A percentile compares a stretch with the other conserved stretches of the same genome.
Conservation (phyloP, 371 early-diverging fungal species). For the Thermomucor indicae-seudaticae region DNA sequence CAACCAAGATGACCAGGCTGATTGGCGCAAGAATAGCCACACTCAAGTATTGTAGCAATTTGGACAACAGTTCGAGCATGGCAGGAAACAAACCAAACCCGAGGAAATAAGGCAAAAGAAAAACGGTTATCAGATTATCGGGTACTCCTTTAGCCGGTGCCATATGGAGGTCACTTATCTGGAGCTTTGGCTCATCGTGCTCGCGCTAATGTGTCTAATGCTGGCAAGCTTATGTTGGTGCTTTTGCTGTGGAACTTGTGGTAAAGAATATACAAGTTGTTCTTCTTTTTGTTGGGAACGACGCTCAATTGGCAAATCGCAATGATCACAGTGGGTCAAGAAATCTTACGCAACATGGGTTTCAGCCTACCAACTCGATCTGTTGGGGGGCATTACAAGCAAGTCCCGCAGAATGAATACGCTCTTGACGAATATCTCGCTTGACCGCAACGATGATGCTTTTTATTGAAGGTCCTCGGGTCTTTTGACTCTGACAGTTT, state of each 20-base stretch:
- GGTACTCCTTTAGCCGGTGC: too few species aligned
- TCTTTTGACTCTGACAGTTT: conserved; percentile 8
- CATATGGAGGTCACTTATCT: background rate
- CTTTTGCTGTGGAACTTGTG: background rate
- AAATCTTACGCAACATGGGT: background rate
- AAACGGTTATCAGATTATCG: too few species aligned
- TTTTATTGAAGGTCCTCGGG: background rate
- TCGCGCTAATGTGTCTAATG: background rate
- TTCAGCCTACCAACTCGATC: background rate
- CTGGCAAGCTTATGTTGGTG: background rate
- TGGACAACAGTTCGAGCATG: conserved; percentile 3
- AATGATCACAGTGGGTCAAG: background rate
- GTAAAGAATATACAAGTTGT: background rate
- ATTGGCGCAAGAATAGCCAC: conserved; percentile 6
- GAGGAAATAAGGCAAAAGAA: too few species aligned
- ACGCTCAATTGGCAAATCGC: too few species aligned
- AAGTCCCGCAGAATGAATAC: background rate
- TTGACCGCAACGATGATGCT: background rate
- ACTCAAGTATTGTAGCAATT: conserved; percentile 4
- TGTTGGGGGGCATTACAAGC: background rate
- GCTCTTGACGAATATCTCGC: background rate
- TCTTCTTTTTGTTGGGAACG: background rate
- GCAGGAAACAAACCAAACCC: background rate
- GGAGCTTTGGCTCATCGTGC: background rate
- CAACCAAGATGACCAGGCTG: conserved; percentile 4